These are phyloP conservation scores for Auriscalpium microsporum DNA, from an alignment of 768 basidiomycete genomes.

Conservation along the genomic window DNA sequence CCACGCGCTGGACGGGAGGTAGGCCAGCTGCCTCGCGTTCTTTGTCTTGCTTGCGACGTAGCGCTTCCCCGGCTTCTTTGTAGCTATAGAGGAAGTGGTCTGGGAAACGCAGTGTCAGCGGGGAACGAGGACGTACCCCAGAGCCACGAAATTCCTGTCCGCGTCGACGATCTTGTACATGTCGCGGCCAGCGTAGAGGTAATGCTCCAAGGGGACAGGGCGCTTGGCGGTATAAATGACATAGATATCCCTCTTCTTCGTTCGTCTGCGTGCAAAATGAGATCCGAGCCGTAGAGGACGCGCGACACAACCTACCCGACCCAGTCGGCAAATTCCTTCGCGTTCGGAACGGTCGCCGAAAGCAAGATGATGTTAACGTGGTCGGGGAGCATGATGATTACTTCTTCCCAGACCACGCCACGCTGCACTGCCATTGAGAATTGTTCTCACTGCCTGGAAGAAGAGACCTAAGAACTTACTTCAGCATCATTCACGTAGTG, in stretches of 20 bases:
- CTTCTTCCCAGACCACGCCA: conserved; percentile 99
- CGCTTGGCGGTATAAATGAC: conserved; percentile 95
- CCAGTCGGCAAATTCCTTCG: conserved; percentile 98
- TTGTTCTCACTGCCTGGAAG: background rate
- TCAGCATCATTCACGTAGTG: conserved; percentile 99
- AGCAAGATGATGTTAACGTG: conserved; percentile 96
- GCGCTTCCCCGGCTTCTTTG: conserved; percentile 81
- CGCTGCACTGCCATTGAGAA: conserved; percentile 43
- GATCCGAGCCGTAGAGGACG: background rate
- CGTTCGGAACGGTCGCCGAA: conserved; percentile 96
- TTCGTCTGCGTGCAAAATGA: conserved; percentile 50
- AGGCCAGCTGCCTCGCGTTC: conserved; percentile 94
- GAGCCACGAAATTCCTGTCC: conserved; percentile 57
- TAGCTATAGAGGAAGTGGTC: conserved; percentile 42
- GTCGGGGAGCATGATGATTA: conserved; percentile 99
- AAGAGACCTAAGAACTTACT: conserved; percentile 34
- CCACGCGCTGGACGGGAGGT: conserved; percentile 74
- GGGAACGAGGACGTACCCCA: conserved; percentile 44
- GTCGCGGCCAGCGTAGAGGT: conserved; percentile 89
- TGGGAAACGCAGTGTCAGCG: background rate
- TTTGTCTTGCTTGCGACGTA: conserved; percentile 93
- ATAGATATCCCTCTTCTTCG: conserved; percentile 99
- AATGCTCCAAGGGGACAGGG: conserved; percentile 96
- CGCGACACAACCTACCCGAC: conserved; percentile 64
- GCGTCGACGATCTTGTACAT: conserved; percentile 89